Evolutionary conservation across 2,329 filamentous ascomycete genomes (phyloP).

Genomic region (Teratosphaeria epicoccoides): DNA sequence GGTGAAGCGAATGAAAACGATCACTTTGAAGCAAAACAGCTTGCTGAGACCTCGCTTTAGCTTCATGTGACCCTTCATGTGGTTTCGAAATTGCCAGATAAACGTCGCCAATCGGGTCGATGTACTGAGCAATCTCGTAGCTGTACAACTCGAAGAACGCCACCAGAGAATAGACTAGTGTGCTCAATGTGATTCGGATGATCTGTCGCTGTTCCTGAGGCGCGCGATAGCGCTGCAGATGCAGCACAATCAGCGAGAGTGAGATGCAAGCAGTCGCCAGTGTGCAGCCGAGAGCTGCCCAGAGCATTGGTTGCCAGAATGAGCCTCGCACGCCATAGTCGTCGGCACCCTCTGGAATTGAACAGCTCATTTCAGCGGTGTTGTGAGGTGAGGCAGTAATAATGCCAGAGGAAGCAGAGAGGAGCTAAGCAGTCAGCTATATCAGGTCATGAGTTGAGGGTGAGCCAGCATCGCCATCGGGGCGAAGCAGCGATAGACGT

Average conservation of each 20-base stretch:
- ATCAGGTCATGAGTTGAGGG: neutral
- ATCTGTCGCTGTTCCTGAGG: conserved; percentile 24
- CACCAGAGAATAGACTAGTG: conserved; percentile 14
- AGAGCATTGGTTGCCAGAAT: conserved; percentile 13
- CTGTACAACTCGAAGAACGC: conserved; percentile 16
- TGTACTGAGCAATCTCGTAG: conserved; percentile 20
- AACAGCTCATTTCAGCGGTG: neutral
- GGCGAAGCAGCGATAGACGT: neutral
- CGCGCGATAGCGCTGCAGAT: conserved; percentile 19
- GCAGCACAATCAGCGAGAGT: conserved; percentile 15
- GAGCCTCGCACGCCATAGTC: conserved; percentile 23
- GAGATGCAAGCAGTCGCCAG: conserved; percentile 11
- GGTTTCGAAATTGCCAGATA: conserved; percentile 19
- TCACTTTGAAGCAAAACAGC: conserved; percentile 21
- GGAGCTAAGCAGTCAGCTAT: neutral
- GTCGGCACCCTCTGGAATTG: neutral
- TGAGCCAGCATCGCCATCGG: neutral
- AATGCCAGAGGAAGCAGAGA: neutral
- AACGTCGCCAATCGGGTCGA: conserved; percentile 18
- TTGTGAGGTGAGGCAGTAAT: neutral
- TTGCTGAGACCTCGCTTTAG: conserved; percentile 15
- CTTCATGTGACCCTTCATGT: conserved; percentile 14
- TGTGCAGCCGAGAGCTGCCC: conserved; percentile 9
- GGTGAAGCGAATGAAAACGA: conserved; percentile 20
- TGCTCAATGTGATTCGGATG: conserved; percentile 19